These are phyloP conservation scores for Stygiomarasmius scandens DNA, from an alignment of 1,284 basidiomycete genomes.

Conservation along the genomic window DNA sequence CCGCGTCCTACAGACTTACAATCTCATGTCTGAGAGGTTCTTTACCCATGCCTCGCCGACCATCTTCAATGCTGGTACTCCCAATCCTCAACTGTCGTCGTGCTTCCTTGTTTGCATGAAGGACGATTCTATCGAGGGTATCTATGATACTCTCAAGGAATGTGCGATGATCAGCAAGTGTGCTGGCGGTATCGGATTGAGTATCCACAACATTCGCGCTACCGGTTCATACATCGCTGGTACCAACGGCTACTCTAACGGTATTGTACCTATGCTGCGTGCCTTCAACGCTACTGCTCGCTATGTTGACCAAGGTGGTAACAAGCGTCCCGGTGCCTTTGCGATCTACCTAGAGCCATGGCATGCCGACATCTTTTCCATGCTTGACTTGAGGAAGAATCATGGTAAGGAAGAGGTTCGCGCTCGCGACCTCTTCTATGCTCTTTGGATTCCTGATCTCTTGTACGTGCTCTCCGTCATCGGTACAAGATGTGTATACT, in stretches of 20 bases:
- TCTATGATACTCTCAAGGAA: constrained; percentile 98
- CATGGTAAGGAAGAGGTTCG: constrained; percentile 99
- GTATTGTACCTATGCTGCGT: constrained; percentile 99
- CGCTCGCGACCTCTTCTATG: constrained; percentile 97
- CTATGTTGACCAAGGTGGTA: constrained; percentile 99
- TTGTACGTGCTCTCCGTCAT: constrained; percentile 62
- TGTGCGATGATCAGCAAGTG: constrained; percentile 99
- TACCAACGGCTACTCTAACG: constrained; percentile 98
- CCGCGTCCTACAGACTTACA: constrained; percentile 89
- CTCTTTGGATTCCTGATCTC: constrained; percentile 97
- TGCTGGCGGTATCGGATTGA: constrained; percentile 96
- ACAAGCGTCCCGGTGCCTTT: constrained; percentile 99
- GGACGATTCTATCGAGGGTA: constrained; percentile 98
- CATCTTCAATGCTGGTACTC: constrained; percentile 98
- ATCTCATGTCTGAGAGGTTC: constrained; percentile 94
- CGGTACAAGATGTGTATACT: neutral
- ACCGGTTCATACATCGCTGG: constrained; percentile 94
- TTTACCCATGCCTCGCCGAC: constrained; percentile 99
- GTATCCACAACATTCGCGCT: constrained; percentile 96
- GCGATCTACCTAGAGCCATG: constrained; percentile 98
- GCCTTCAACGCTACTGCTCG: constrained; percentile 98
- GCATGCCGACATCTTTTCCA: constrained; percentile 98
- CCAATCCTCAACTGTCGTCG: constrained; percentile 92
- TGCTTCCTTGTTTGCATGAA: constrained; percentile 99
- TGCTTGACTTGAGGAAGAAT: constrained; percentile 98